Evolutionary conservation across 345 rosid genomes (phyloP).

Genomic region (Arabidopsis suecica): DNA sequence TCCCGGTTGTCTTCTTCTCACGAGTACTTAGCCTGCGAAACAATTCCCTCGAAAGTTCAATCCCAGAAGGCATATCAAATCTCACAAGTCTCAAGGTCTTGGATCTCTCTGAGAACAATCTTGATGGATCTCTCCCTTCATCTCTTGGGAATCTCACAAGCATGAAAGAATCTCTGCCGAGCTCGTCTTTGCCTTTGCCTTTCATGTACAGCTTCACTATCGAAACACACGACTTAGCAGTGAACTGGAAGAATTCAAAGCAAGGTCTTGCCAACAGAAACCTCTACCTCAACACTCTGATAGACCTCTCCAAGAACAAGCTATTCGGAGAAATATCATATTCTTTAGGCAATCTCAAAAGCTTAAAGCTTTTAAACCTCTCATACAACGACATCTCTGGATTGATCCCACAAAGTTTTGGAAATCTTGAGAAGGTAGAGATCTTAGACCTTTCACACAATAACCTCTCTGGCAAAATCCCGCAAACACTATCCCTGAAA

Average conservation of each 20-base stretch:
- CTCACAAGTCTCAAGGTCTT: constrained; percentile 46
- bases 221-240: constrained; percentile 30
- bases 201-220: neutral
- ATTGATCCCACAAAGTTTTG: too few species aligned
- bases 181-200: neutral
- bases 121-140: constrained; percentile 44
- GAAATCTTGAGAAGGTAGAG: too few species aligned
- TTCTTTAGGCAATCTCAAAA: too few species aligned
- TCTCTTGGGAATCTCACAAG: constrained; percentile 47
- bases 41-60: constrained; percentile 42
- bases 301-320: constrained; percentile 18
- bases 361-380: too few species aligned
- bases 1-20: constrained; percentile 42
- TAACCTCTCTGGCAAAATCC: too few species aligned
- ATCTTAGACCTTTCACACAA: too few species aligned
- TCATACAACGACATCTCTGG: too few species aligned
- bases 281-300: constrained; percentile 36
- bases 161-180: constrained; percentile 31
- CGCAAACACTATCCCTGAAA: too few species aligned
- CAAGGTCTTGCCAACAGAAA: constrained; percentile 39
- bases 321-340: too few species aligned
- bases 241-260: constrained; percentile 49
- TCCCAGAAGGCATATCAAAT: constrained; percentile 40
- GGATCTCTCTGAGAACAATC: constrained; percentile 47
- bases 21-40: constrained; percentile 48